Conservation (phyloP, 164 flowering plant species). For the Umbellularia californica region DNA sequence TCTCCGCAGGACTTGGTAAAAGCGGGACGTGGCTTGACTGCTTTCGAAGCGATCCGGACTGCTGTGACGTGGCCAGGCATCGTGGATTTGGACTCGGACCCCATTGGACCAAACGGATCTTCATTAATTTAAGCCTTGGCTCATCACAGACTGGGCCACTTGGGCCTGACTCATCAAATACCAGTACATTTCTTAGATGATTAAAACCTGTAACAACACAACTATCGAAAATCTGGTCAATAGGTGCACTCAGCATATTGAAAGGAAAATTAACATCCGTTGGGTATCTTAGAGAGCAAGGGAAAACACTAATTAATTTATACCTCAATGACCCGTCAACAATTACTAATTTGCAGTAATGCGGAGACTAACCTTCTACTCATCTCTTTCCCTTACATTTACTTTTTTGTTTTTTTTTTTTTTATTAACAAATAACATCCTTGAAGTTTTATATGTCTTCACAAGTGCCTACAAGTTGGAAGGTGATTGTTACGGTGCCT, state of each 20-base stretch:
- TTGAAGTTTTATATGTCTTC: not conserved
- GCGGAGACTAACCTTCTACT: constrained; percentile 7
- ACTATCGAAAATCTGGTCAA: not conserved
- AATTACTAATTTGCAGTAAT: not conserved
- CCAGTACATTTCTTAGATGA: not conserved
- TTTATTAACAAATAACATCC: not conserved
- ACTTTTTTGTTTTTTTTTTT: not conserved
- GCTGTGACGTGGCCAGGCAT: no score
- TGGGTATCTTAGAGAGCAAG: constrained; percentile 10
- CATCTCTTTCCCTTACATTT: constrained; percentile 11
- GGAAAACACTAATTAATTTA: constrained; percentile 3
- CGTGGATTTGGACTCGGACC: no score
- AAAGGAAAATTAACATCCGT: constrained; percentile 9
- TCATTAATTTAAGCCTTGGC: no score
- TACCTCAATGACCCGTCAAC: constrained; percentile 5
- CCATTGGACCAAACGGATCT: no score
- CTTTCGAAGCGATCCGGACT: no score
- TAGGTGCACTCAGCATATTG: constrained; percentile 3
- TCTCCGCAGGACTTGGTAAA: no score
- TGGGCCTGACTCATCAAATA: no score
- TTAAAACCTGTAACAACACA: no score
- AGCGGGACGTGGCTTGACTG: no score
- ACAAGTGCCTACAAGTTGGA: not conserved
- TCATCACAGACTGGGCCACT: no score
- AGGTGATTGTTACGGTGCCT: not conserved